Evolutionary conservation across 2,329 filamentous ascomycete genomes (phyloP).

Genomic region (Neocatenulostroma microsporum): DNA sequence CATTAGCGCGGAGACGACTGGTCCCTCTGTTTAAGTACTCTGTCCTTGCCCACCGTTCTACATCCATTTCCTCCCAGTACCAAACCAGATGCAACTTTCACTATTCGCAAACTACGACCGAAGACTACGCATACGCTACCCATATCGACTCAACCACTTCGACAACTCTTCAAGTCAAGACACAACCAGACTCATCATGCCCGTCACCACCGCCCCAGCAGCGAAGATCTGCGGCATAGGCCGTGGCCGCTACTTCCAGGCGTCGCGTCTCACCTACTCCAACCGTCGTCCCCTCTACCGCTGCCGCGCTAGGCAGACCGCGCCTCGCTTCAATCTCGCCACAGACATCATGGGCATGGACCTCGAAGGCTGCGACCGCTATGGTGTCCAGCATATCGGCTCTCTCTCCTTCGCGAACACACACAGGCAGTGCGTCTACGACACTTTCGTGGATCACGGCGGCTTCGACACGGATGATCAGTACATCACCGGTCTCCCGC

Average conservation of each 20-base stretch:
- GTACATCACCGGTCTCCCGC: slow-evolving; percentile 1
- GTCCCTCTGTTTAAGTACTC: too few species aligned
- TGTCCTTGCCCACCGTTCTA: too few species aligned
- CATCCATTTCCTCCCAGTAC: too few species aligned
- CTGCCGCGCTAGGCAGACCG: background rate
- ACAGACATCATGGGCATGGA: background rate
- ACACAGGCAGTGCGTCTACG: background rate
- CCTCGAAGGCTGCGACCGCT: slow-evolving; percentile 2
- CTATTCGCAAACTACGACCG: too few species aligned
- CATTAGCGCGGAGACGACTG: too few species aligned
- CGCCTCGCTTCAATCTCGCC: background rate
- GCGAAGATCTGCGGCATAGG: background rate
- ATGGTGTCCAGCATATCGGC: slow-evolving; percentile 1
- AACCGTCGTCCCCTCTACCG: background rate
- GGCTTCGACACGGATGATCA: background rate
- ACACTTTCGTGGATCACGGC: slow-evolving; percentile 2
- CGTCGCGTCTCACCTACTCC: too few species aligned
- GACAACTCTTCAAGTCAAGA: too few species aligned
- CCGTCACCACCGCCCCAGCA: background rate
- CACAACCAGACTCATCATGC: background rate
- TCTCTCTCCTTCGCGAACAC: background rate
- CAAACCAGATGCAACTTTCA: too few species aligned
- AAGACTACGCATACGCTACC: too few species aligned
- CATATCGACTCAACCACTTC: too few species aligned
- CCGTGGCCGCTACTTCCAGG: background rate